Conservation (phyloP, 2,329 filamentous ascomycete genomes). For the Cordyceps javanica region DNA sequence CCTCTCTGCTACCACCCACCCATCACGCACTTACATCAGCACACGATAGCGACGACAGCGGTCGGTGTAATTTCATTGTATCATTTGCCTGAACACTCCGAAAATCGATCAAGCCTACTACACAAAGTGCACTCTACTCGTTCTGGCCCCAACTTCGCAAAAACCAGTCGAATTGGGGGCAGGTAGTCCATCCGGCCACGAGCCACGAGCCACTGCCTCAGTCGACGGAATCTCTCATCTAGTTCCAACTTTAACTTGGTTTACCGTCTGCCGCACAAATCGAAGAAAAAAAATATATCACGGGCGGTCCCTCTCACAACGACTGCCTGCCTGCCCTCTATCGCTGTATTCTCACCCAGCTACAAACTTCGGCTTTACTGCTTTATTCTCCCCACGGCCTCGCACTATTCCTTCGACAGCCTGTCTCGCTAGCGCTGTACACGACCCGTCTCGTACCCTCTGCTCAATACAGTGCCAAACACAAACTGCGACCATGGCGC, state of each 20-base stretch:
- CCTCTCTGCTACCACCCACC: neutral
- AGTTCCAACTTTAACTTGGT: neutral
- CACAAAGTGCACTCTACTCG: neutral
- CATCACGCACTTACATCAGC: neutral
- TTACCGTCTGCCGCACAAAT: neutral
- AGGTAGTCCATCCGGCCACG: neutral
- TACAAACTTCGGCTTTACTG: neutral
- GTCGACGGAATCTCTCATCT: neutral
- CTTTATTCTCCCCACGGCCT: neutral
- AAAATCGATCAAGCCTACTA: neutral
- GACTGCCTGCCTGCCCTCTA: too few relatives aligned
- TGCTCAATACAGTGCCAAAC: neutral
- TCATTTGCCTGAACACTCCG: neutral
- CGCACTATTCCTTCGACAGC: neutral
- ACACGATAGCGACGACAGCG: neutral
- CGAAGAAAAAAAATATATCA: neutral
- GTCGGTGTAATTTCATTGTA: neutral
- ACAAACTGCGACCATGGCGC: conserved; percentile 15
- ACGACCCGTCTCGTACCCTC: neutral
- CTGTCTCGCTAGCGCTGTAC: neutral
- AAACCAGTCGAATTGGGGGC: neutral
- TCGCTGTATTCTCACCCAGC: neutral
- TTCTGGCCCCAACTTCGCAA: neutral
- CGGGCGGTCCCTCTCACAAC: neutral
- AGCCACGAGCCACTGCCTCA: neutral